These are phyloP conservation scores for Apiospora arundinis DNA, from an alignment of 2,329 filamentous ascomycete genomes.

Conservation along the genomic window DNA sequence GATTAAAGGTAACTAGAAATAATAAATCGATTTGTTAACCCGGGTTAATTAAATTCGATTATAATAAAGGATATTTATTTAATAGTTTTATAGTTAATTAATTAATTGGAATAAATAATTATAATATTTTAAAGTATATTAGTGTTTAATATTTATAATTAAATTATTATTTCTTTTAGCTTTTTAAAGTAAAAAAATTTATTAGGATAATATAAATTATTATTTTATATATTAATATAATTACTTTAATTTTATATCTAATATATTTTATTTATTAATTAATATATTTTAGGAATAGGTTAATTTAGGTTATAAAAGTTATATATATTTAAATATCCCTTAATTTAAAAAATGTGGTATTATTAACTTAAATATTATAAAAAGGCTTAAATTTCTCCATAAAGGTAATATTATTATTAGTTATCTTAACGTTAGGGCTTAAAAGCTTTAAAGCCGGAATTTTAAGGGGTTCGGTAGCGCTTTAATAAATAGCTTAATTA, in stretches of 20 bases:
- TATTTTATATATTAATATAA: background rate
- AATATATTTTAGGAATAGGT: background rate
- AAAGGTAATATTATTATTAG: background rate
- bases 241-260: background rate
- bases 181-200: background rate
- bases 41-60: too few relatives aligned
- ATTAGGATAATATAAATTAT: background rate
- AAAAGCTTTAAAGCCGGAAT: too few relatives aligned
- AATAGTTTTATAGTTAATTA: too few relatives aligned
- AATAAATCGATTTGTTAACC: too few relatives aligned
- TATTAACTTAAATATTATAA: too few relatives aligned
- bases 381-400: conserved; percentile 2
- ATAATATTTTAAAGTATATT: background rate
- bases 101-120: too few relatives aligned
- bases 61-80: too few relatives aligned
- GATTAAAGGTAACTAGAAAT: too few relatives aligned
- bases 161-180: background rate
- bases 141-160: background rate
- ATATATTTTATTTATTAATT: background rate
- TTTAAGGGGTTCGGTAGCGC: too few relatives aligned
- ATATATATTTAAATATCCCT: background rate
- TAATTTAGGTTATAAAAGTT: background rate
- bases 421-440: background rate
- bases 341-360: too few relatives aligned
- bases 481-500: background rate